phyloP scores from a whole-genome alignment of 148 eudicot species.

The Fagopyrum homotropicum region DNA sequence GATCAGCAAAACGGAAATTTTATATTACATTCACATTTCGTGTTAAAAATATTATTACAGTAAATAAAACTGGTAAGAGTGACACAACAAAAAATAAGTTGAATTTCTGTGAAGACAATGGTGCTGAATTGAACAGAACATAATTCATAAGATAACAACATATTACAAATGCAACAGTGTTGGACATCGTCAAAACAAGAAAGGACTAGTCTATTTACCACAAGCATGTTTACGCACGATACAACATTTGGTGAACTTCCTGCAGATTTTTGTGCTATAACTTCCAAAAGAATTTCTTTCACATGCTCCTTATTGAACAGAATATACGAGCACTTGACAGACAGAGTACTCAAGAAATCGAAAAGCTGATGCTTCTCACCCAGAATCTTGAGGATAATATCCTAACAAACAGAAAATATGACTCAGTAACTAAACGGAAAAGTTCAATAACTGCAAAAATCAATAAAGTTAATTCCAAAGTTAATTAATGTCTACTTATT shows the following conservation, averaged over 20 bases:
- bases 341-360: slow-evolving; percentile 71
- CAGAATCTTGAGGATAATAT: slow-evolving; percentile 70
- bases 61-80: not conserved
- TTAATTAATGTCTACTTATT: not conserved
- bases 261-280: slow-evolving; percentile 51
- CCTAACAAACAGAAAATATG: slow-evolving; percentile 28
- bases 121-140: not conserved
- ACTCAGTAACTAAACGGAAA: not conserved
- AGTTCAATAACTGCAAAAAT: not conserved
- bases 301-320: slow-evolving; percentile 90
- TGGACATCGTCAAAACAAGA: not conserved
- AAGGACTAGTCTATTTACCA: slow-evolving; percentile 47
- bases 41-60: not conserved
- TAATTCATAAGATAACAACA: not conserved
- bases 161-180: not conserved
- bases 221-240: slow-evolving; percentile 88
- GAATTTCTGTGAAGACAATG: not conserved
- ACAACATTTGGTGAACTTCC: slow-evolving; percentile 40
- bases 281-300: slow-evolving; percentile 68
- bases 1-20: not conserved
- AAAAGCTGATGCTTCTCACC: slow-evolving; percentile 72
- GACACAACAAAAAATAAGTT: not conserved
- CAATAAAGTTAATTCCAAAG: not conserved
- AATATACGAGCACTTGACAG: slow-evolving; percentile 81
- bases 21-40: not conserved